phyloP scores from a whole-genome alignment of 495 filamentous ascomycete species.

The Astrocystis sublimbata region DNA sequence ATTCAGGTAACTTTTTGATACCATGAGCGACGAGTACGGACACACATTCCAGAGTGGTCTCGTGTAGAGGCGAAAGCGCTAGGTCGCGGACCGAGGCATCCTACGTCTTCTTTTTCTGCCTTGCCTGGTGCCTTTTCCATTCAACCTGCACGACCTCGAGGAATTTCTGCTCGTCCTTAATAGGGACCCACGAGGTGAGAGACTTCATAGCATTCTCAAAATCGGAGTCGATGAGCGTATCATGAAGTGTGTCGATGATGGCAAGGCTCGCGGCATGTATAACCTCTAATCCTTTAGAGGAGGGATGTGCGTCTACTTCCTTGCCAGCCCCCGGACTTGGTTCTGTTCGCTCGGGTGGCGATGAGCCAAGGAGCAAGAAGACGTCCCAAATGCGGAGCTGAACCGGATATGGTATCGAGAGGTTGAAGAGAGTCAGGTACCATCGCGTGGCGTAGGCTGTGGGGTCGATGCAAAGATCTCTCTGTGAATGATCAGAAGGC shows the following conservation, averaged over 20 bases:
- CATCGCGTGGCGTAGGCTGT: slow-evolving; percentile 94
- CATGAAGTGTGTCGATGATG: slow-evolving; percentile 87
- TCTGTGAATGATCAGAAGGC: slow-evolving; percentile 45
- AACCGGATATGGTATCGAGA: slow-evolving; percentile 92
- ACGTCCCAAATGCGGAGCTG: slow-evolving; percentile 99
- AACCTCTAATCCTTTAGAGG: slow-evolving; percentile 69
- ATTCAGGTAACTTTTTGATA: slow-evolving; percentile 1
- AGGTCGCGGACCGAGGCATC: slow-evolving; percentile 12
- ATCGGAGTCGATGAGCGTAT: slow-evolving; percentile 88
- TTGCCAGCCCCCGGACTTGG: slow-evolving; percentile 10
- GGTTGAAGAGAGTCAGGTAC: slow-evolving; percentile 98
- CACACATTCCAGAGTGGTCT: slow-evolving; percentile 4
- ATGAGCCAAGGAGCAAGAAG: slow-evolving; percentile 86
- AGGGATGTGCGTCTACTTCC: slow-evolving; percentile 20
- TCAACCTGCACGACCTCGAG: slow-evolving; percentile 94
- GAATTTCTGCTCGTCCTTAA: slow-evolving; percentile 90
- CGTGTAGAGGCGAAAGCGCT: slow-evolving; percentile 10
- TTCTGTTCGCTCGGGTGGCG: slow-evolving; percentile 18
- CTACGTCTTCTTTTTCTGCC: slow-evolving; percentile 37
- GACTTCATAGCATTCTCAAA: slow-evolving; percentile 99
- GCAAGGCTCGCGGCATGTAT: slow-evolving; percentile 90
- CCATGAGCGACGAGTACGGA: not conserved
- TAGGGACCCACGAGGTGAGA: slow-evolving; percentile 91
- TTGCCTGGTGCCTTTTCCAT: slow-evolving; percentile 69
- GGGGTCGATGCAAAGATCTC: slow-evolving; percentile 75